phyloP scores from a whole-genome alignment of 495 filamentous ascomycete species.

The Lasiosphaeria ovina region DNA sequence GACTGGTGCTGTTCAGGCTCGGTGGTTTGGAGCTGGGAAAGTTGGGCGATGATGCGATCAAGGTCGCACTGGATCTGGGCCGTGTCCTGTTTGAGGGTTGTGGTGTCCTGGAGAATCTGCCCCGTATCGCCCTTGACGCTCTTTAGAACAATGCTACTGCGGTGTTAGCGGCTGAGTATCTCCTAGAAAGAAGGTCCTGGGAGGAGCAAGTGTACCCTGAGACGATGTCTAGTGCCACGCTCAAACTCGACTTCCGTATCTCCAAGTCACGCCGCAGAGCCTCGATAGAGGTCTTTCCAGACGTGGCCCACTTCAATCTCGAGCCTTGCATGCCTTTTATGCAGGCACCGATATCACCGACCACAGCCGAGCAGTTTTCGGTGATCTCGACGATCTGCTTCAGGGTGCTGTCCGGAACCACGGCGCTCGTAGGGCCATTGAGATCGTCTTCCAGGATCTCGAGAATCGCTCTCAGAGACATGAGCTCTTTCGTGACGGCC shows the following conservation, averaged over 20 bases:
- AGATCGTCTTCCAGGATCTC: conserved; percentile 7
- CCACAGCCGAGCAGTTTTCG: not conserved
- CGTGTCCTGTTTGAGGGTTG: not conserved
- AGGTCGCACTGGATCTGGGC: conserved; percentile 2
- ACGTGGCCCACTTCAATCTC: conserved; percentile 1
- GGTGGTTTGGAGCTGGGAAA: not conserved
- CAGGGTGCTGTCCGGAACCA: not conserved
- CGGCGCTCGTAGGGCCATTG: not conserved
- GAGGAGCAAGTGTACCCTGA: not conserved
- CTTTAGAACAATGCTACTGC: not conserved
- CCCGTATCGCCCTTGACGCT: conserved; percentile 6
- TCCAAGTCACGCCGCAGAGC: conserved; percentile 4
- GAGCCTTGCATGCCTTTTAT: not conserved
- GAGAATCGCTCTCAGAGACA: not conserved
- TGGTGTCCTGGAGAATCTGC: conserved; percentile 3
- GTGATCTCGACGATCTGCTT: not conserved
- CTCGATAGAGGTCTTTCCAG: not conserved
- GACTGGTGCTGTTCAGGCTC: not conserved
- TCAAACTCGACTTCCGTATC: conserved; percentile 5
- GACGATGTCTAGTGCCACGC: conserved; percentile 1
- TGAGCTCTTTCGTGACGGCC: conserved; percentile 5
- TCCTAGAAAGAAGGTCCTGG: not conserved
- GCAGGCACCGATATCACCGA: not conserved
- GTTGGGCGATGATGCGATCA: not conserved
- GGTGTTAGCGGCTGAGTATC: not conserved